Percentiles rank a stretch among this genome's conserved stretches.
Conservation (phyloP, 179 eudicot species). For the Heliamphora pulchella region DNA sequence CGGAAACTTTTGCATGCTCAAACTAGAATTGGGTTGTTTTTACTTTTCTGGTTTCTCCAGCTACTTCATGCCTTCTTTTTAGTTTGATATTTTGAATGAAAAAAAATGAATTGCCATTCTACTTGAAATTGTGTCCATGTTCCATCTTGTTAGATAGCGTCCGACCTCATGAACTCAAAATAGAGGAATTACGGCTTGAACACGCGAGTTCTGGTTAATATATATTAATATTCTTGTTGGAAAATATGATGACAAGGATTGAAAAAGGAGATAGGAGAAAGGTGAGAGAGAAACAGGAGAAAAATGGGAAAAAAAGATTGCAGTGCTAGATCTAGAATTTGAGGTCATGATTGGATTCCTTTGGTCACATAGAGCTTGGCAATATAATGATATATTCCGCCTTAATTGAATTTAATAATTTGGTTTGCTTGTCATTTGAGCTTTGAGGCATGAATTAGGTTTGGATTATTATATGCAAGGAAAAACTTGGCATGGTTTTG, state of each 20-base stretch:
- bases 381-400: background rate
- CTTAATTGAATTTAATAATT: background rate
- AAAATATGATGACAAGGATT: background rate
- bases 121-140: background rate
- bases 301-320: too few species aligned
- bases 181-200: background rate
- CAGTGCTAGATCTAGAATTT: background rate
- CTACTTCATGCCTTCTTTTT: background rate
- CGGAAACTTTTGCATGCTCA: background rate
- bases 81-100: background rate
- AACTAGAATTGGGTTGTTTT: background rate
- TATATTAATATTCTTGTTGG: background rate
- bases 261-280: too few species aligned
- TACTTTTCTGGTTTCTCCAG: background rate
- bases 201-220: background rate
- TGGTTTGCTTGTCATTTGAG: background rate
- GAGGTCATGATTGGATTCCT: constrained; percentile 8
- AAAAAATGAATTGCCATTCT: background rate
- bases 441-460: constrained; percentile 1
- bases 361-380: background rate
- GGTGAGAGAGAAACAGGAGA: background rate
- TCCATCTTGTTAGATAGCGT: background rate
- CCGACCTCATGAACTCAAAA: background rate
- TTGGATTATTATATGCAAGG: background rate
- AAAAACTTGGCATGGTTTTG: background rate